phyloP scores from a whole-genome alignment of 2,329 filamentous ascomycete species.

The Chalaropsis thielavioides region DNA sequence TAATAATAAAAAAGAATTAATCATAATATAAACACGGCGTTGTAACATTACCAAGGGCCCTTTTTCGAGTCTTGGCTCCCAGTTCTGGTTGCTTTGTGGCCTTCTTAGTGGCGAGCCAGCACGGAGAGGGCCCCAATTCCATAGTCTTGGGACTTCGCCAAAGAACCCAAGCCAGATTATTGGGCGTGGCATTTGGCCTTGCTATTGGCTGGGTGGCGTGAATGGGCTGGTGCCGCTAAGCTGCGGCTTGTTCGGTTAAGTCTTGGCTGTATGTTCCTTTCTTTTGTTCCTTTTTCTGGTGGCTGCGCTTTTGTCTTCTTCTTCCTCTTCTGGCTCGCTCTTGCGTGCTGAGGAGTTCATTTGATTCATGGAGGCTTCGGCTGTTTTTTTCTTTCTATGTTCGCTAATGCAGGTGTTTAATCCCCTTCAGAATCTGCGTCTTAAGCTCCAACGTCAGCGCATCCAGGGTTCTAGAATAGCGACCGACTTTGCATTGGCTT shows the following conservation, averaged over 20 bases:
- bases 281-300: not conserved
- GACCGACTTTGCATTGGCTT: not conserved
- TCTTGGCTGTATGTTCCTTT: no score
- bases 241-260: not conserved
- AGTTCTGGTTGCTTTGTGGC: not conserved
- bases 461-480: not conserved
- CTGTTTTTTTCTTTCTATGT: no score
- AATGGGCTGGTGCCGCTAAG: not conserved
- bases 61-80: no score
- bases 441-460: not conserved
- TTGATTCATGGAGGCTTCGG: not conserved
- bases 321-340: not conserved
- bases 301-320: not conserved
- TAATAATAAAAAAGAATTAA: not conserved
- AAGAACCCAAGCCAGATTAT: not conserved
- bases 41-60: not conserved
- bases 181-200: not conserved
- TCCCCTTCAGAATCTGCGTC: not conserved
- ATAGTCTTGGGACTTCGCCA: not conserved
- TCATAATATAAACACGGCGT: not conserved
- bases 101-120: not conserved
- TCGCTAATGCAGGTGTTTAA: constrained; percentile 2
- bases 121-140: not conserved
- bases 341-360: not conserved
- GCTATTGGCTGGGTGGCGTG: not conserved